Evolutionary conservation across 202 grass and related monocot species (phyloP), one percentile per base, ranked within the genome.

Genomic region (Zizania palustris): DNA sequence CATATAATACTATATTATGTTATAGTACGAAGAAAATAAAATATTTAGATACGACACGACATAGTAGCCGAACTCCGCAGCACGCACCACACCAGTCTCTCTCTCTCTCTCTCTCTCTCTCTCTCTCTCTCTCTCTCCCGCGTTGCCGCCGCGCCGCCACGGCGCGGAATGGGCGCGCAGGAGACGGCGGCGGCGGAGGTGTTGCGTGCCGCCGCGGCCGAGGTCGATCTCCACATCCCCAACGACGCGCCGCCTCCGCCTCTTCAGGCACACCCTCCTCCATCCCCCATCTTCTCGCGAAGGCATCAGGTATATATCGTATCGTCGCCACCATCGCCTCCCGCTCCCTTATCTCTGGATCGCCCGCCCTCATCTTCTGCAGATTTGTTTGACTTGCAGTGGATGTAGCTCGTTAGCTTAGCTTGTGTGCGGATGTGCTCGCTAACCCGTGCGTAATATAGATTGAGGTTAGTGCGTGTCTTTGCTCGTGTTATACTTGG

Each of bases 151-250:
- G 74, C 42, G 19, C 73, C 65, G 34, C 61, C 40, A 60, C 68
- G 28, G 55, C 63, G 28, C 80, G 33, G 20, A 8, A 88, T 84
- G 86, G 81, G 80, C 18, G 85, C 79, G 59, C 88, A 83, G 65
- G 75, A 88, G 42, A 80, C 81, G 82, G 45, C 80, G 56, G 80
- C 60, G 69, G 85, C 83, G 80, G 75, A 92, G 65, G 82, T 72
- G 72, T 66, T 97, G 64, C 81, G 89, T 70, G 77, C 85, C 70
- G 94, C 95, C 44, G 73, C 77, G 4, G 76, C 78, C 49, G 95
- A 90, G 87, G 87, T 92, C 22, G 87, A 85, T 92, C 22, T 90
- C 95, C 9, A 88, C 85, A 61, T 84, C 89, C 22, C 92, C 95
- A 7, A 87, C 67, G 12, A 98, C 77, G 89, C 82, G 72, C 69